Evolutionary conservation across 1,139 yeast genomes (phyloP).

Genomic region (Blastobotrys raffinosifermentans): DNA sequence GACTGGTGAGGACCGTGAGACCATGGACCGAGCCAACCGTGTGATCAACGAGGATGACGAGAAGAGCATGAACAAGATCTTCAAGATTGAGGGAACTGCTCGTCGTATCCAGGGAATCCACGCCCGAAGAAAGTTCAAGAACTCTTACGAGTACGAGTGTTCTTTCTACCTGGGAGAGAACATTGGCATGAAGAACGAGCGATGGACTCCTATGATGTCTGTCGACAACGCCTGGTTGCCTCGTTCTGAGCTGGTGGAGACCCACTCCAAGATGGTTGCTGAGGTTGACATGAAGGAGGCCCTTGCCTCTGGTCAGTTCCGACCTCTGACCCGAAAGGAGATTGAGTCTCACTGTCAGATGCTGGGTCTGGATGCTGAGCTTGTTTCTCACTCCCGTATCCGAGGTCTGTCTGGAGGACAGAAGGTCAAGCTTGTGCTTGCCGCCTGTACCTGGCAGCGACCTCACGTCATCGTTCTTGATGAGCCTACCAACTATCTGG

Average conservation of each 20-base stretch:
- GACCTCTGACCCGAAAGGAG: slow-evolving; percentile 99
- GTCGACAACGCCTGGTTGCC: slow-evolving; percentile 99
- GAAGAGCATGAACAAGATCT: slow-evolving; percentile 97
- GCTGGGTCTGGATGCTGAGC: slow-evolving; percentile 98
- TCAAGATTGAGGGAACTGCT: slow-evolving; percentile 97
- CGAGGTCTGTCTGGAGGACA: slow-evolving; percentile 99
- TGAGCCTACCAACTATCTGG: slow-evolving; percentile 99
- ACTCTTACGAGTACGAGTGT: slow-evolving; percentile 99
- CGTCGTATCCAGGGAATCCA: slow-evolving; percentile 95
- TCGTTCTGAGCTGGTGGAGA: slow-evolving; percentile 98
- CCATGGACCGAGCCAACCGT: slow-evolving; percentile 99
- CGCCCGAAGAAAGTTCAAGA: slow-evolving; percentile 99
- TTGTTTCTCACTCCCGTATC: slow-evolving; percentile 99
- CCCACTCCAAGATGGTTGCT: slow-evolving; percentile 98
- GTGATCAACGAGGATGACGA: slow-evolving; percentile 96
- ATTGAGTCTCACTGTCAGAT: slow-evolving; percentile 97
- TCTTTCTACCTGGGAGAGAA: slow-evolving; percentile 96
- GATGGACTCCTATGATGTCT: slow-evolving; percentile 99
- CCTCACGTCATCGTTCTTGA: slow-evolving; percentile 99
- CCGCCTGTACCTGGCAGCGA: slow-evolving; percentile 99
- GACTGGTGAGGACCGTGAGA: slow-evolving; percentile 99
- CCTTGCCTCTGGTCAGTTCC: slow-evolving; percentile 99
- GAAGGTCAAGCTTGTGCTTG: slow-evolving; percentile 98
- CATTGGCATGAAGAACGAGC: slow-evolving; percentile 97
- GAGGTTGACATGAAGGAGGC: slow-evolving; percentile 99